These are phyloP conservation scores for Cutaneotrichosporon curvatum DNA, from an alignment of 1,284 basidiomycete genomes.

Conservation along the genomic window DNA sequence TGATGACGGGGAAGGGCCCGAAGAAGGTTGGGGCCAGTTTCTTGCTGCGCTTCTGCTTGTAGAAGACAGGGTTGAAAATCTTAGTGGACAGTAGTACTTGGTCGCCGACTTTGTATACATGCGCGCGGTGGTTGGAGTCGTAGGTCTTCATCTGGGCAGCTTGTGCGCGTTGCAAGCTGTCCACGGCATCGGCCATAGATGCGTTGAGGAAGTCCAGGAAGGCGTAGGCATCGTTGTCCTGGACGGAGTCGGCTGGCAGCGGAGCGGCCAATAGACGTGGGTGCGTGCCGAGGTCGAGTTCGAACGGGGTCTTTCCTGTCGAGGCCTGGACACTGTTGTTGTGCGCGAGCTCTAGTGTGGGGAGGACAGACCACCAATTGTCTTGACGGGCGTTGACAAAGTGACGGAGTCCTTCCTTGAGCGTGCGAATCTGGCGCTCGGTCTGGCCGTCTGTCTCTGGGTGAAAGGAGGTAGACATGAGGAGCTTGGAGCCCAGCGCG, in stretches of 20 bases:
- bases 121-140: too few species aligned
- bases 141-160: too few species aligned
- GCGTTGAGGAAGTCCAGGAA: too few species aligned
- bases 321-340: slow-evolving; percentile 46
- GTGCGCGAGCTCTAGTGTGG: slow-evolving; percentile 46
- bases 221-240: too few species aligned
- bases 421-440: slow-evolving; percentile 19
- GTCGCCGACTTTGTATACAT: too few species aligned
- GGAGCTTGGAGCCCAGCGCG: neutral
- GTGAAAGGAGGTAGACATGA: slow-evolving; percentile 20
- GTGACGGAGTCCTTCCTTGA: slow-evolving; percentile 25
- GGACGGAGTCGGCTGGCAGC: too few species aligned
- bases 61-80: too few species aligned
- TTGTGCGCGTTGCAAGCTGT: too few species aligned
- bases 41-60: too few species aligned
- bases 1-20: neutral
- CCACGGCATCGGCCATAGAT: too few species aligned
- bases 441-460: slow-evolving; percentile 27
- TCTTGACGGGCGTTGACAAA: slow-evolving; percentile 43
- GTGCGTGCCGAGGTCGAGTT: slow-evolving; percentile 42
- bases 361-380: slow-evolving; percentile 42
- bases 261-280: slow-evolving; percentile 14
- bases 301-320: slow-evolving; percentile 48
- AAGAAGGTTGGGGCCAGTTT: too few species aligned
- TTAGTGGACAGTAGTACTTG: too few species aligned